phyloP scores from a whole-genome alignment of 2,329 filamentous ascomycete species.

The Domatiomyces catenatus region DNA sequence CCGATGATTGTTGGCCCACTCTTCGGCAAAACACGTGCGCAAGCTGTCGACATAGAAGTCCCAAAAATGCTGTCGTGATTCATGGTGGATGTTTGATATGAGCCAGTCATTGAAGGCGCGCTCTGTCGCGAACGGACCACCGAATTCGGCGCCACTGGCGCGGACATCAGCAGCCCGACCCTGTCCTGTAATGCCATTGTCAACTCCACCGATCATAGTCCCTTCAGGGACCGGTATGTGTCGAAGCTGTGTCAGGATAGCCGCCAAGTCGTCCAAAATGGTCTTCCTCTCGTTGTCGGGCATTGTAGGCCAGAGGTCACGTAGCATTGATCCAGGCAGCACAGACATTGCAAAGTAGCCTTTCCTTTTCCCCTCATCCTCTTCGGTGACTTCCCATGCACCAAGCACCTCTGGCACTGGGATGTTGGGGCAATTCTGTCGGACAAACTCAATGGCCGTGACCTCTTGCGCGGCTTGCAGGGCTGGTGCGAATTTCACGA shows the following conservation, averaged over 20 bases:
- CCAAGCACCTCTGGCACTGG: neutral
- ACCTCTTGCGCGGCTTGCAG: neutral
- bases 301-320: neutral
- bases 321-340: neutral
- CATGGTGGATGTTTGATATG: neutral
- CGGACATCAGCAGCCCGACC: neutral
- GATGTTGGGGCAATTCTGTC: neutral
- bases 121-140: conserved; percentile 1
- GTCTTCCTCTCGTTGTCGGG: neutral
- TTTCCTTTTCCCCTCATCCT: neutral
- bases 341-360: neutral
- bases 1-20: neutral
- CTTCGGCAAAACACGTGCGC: neutral
- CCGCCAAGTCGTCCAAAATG: neutral
- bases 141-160: neutral
- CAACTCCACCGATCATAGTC: neutral
- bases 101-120: conserved; percentile 2
- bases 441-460: neutral
- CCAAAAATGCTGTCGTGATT: neutral
- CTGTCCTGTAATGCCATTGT: neutral
- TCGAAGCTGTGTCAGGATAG: neutral
- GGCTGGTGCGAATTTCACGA: neutral
- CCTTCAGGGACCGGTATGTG: neutral
- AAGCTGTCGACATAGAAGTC: neutral
- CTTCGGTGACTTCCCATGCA: neutral